These are phyloP conservation scores for Malassezia globosa DNA, from an alignment of 1,284 basidiomycete genomes.

Conservation along the genomic window DNA sequence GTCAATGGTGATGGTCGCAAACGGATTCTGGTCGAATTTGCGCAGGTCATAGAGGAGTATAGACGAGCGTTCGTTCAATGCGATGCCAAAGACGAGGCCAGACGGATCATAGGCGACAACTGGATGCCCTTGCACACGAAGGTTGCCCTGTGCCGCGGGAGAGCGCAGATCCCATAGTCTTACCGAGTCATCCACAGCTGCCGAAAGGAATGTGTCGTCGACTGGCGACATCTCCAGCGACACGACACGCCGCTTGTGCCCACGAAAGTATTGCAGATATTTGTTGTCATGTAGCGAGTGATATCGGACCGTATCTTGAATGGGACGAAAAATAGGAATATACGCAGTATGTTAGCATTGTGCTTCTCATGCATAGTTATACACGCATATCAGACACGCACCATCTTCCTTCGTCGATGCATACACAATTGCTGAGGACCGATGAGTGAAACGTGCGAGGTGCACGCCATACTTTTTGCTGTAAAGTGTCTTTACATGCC, in stretches of 20 bases:
- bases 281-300: slow-evolving; percentile 91
- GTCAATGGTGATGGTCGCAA: slow-evolving; percentile 67
- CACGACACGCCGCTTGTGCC: slow-evolving; percentile 68
- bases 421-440: slow-evolving; percentile 68
- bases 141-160: slow-evolving; percentile 56
- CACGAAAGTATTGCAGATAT: slow-evolving; percentile 87
- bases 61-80: slow-evolving; percentile 55
- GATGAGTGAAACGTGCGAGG: slow-evolving; percentile 86
- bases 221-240: slow-evolving; percentile 83
- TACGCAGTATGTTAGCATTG: background rate
- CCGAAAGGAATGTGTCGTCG: slow-evolving; percentile 91
- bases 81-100: slow-evolving; percentile 84
- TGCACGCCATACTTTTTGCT: slow-evolving; percentile 96
- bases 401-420: slow-evolving; percentile 88
- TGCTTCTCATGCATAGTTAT: no score
- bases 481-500: slow-evolving; percentile 63
- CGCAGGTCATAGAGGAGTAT: slow-evolving; percentile 61
- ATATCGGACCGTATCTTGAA: slow-evolving; percentile 76
- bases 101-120: slow-evolving; percentile 80
- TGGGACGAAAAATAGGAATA: no score
- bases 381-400: slow-evolving; percentile 6
- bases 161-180: slow-evolving; percentile 86
- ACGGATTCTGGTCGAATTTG: slow-evolving; percentile 80
- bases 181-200: slow-evolving; percentile 85
- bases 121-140: slow-evolving; percentile 57